Percentiles rank a stretch among this genome's conserved stretches.
These are phyloP conservation scores for Candida takata DNA, from an alignment of 805 yeast genomes.

Conservation along the genomic window DNA sequence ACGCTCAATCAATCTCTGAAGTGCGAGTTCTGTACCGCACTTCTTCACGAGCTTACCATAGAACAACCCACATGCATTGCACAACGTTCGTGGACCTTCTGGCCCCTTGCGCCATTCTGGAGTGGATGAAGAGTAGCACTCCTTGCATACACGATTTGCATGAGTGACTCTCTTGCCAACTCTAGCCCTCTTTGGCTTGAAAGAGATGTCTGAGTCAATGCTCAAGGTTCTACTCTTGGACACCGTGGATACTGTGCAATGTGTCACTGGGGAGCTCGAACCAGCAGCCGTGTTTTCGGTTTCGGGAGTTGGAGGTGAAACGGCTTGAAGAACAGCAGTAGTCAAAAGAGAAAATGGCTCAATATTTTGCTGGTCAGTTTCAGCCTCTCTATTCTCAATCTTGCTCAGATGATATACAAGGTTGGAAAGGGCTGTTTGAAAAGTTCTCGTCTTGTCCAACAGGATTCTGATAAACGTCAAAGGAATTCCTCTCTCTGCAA, in stretches of 20 bases:
- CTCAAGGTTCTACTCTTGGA: constrained; percentile 1
- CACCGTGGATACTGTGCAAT: not conserved
- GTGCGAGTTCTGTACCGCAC: constrained; percentile 3
- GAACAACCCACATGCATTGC: constrained; percentile 17
- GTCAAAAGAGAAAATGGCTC: not conserved
- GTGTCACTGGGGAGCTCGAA: not conserved
- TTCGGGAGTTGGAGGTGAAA: not conserved
- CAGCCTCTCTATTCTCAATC: no score
- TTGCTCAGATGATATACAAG: no score
- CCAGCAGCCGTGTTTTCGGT: not conserved
- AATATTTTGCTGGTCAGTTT: not conserved
- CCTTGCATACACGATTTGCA: no score
- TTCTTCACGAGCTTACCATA: constrained; percentile 11
- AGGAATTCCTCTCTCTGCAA: not conserved
- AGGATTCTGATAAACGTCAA: not conserved
- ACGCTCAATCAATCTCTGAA: not conserved
- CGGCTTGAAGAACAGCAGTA: not conserved
- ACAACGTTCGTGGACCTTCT: constrained; percentile 12
- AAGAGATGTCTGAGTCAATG: not conserved
- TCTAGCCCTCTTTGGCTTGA: not conserved
- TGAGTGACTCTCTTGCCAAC: no score
- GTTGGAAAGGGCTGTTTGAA: not conserved
- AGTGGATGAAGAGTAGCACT: constrained; percentile 8
- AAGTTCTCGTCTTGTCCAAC: not conserved
- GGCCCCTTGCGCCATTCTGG: constrained; percentile 20